Evolutionary conservation across 2,329 filamentous ascomycete genomes (phyloP).

Genomic region (Anthostomella pinea): DNA sequence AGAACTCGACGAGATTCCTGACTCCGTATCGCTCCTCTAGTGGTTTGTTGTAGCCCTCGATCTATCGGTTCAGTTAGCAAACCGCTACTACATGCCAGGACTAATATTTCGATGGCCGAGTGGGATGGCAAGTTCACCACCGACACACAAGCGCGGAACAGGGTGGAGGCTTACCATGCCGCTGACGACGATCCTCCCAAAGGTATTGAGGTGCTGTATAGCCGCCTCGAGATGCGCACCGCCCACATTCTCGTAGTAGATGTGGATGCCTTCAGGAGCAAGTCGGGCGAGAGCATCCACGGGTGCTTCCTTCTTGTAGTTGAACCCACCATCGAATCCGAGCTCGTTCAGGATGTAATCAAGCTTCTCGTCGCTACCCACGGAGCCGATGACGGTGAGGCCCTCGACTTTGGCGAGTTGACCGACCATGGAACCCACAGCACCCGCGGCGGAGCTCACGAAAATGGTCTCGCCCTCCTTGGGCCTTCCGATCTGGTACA

Average conservation of each 20-base stretch:
- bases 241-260: slow-evolving; percentile 80
- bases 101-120: too few species aligned
- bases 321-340: slow-evolving; percentile 71
- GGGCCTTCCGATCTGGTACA: slow-evolving; percentile 73
- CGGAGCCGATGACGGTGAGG: slow-evolving; percentile 69
- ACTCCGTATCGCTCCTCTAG: slow-evolving; percentile 59
- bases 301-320: slow-evolving; percentile 75
- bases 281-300: slow-evolving; percentile 61
- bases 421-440: slow-evolving; percentile 72
- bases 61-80: slow-evolving; percentile 40
- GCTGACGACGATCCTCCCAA: slow-evolving; percentile 61
- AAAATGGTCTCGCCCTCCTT: slow-evolving; percentile 77
- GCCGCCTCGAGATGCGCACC: slow-evolving; percentile 66
- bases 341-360: slow-evolving; percentile 68
- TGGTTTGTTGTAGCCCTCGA: slow-evolving; percentile 70
- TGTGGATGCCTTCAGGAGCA: slow-evolving; percentile 70
- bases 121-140: neutral
- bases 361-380: slow-evolving; percentile 73
- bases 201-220: slow-evolving; percentile 58
- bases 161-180: slow-evolving; percentile 53
- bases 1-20: slow-evolving; percentile 61
- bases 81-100: slow-evolving; percentile 17
- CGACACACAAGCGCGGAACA: slow-evolving; percentile 12
- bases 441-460: slow-evolving; percentile 70
- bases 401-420: slow-evolving; percentile 76